A percentile compares a stretch with the other conserved stretches of the same genome.
Conservation (phyloP, 805 yeast species). For the Saturnispora dispora region DNA sequence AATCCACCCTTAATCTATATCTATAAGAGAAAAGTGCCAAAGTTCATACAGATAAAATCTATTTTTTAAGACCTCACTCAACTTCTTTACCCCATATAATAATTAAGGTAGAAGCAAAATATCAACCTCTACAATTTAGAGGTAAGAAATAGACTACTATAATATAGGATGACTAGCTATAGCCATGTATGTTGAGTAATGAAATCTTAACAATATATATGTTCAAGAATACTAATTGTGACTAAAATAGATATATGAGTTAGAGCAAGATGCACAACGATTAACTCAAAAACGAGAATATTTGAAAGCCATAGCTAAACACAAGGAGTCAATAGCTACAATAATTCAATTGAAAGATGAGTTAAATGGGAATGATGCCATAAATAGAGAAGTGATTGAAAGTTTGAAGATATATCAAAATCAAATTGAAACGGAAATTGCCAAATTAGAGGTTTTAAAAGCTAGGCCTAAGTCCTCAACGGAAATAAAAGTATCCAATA, state of each 20-base stretch:
- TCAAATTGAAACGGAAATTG: constrained; percentile 20
- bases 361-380: neutral
- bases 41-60: neutral
- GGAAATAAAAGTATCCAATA: neutral
- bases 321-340: constrained; percentile 29
- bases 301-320: constrained; percentile 32
- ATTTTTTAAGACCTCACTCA: neutral
- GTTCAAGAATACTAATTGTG: constrained; percentile 5
- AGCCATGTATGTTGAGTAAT: neutral
- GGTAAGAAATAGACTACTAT: too few relatives aligned
- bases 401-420: neutral
- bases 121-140: neutral
- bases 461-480: neutral
- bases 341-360: constrained; percentile 21
- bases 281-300: constrained; percentile 36
- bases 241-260: constrained; percentile 35
- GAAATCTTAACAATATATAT: neutral
- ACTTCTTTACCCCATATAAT: neutral
- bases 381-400: neutral
- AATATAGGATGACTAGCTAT: neutral
- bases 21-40: neutral
- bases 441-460: constrained; percentile 13
- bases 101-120: neutral
- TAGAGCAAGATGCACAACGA: constrained; percentile 46
- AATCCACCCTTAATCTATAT: neutral